Base-by-base conservation (phyloP, 306 rosid genomes). In the Trichosanthes truncata region DNA sequence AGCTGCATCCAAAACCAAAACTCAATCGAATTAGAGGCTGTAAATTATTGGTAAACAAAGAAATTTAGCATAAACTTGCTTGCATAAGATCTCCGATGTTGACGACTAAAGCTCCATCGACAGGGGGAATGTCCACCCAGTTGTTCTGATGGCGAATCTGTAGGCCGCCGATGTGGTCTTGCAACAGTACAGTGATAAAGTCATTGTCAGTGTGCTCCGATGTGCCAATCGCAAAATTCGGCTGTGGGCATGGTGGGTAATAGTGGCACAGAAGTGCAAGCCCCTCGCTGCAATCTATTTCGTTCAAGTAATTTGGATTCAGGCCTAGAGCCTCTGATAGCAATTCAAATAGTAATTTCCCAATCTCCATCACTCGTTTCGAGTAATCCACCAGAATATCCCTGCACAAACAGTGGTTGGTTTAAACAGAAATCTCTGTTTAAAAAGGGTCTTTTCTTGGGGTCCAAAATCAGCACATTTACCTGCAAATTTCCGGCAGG, bases 401-500 rank as follows among this genome's bases (percentile, higher is more conserved):
- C n/a, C n/a, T n/a, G n/a, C n/a, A n/a, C n/a, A 20, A 49, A 77
- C 26, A 36, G 17, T 11, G 36, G 25, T 14, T 15, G 8, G 20
- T n/a, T 3, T 11, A 13, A 48, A 26, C 41, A 23, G 15, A 12
- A 23, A 23, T 20, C 8, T 66, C 11, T 63, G 8, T 63, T 63
- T 69, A 76, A 8, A 36, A 49, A 4, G 13, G 36, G 6, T 17
- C 33, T 7, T 7, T 12, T 14, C 4, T 6, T 35, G 7, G 25
- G 14, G 29, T 15, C 25, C 26, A 60, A 65, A 81, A 62, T 43
- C 20, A 77, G 26, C 14, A 10, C 1, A 65, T 48, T 40, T 51
- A 86, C 95, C 89, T 89, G 88, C 86, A 90, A 9, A 79, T 57
- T 8, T 41, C 36, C 14, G 92, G 93, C 35, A 87, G 41, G 0